Conservation (phyloP, 148 eudicot genomes). For the Dysphania ambrosioides region DNA sequence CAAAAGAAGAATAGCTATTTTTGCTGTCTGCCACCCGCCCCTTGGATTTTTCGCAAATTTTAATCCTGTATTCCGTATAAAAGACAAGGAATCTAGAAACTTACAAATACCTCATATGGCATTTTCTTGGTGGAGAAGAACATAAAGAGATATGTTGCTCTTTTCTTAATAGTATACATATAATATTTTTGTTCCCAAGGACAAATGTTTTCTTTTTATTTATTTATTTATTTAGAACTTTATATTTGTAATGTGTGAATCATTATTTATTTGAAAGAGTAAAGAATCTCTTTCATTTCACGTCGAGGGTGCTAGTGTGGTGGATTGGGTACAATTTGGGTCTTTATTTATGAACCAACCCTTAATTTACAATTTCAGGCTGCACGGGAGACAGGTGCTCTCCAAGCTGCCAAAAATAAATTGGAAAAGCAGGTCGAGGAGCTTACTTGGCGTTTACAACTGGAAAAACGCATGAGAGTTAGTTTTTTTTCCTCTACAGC, state of each 20-base stretch:
- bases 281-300: background rate
- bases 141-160: background rate
- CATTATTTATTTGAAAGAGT: background rate
- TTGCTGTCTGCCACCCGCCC: background rate
- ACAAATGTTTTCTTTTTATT: no score
- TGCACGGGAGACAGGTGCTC: conserved; percentile 97
- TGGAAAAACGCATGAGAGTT: conserved; percentile 98
- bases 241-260: background rate
- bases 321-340: no score
- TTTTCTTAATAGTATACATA: no score
- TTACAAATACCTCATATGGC: background rate
- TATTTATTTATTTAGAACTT: no score
- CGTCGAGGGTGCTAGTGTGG: background rate
- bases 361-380: conserved; percentile 50
- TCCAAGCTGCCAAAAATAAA: conserved; percentile 98
- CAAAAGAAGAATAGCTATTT: background rate
- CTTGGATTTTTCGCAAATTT: background rate
- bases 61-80: background rate
- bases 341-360: background rate
- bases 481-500: conserved; percentile 33
- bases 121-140: background rate
- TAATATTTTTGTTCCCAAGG: no score
- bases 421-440: conserved; percentile 99
- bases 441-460: conserved; percentile 89
- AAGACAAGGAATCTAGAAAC: background rate